These are phyloP conservation scores for Bryoerythrophyllum caledonicum DNA, from an alignment of 225 moss, liverwort and hornwort genomes.

Conservation along the genomic window DNA sequence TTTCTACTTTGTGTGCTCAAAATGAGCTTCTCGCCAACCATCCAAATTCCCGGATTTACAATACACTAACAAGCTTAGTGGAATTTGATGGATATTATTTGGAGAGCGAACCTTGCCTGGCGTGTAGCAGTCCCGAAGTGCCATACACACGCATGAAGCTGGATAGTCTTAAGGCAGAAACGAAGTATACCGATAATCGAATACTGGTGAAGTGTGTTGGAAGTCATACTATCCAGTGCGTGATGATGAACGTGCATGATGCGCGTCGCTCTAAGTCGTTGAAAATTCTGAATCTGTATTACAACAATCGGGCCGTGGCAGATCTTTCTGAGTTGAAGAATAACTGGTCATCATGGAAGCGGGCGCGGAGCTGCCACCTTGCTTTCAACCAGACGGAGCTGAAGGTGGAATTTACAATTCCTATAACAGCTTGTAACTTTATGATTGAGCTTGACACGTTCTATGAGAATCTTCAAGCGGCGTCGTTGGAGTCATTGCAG, in stretches of 20 bases:
- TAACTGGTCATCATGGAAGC: slow-evolving; percentile 96
- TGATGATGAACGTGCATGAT: slow-evolving; percentile 99
- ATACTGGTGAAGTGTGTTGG: slow-evolving; percentile 99
- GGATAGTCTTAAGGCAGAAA: slow-evolving; percentile 95
- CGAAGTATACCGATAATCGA: slow-evolving; percentile 94
- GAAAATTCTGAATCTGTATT: slow-evolving; percentile 91
- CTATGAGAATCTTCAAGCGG: slow-evolving; percentile 98
- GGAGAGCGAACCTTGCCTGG: slow-evolving; percentile 98
- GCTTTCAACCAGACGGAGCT: slow-evolving; percentile 92
- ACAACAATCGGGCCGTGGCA: slow-evolving; percentile 96
- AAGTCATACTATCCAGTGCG: slow-evolving; percentile 98
- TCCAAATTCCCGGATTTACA: slow-evolving; percentile 97
- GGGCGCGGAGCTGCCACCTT: slow-evolving; percentile 91
- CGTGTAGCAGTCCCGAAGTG: slow-evolving; percentile 98
- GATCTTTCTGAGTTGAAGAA: slow-evolving; percentile 99
- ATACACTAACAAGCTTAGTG: slow-evolving; percentile 86
- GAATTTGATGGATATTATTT: slow-evolving; percentile 99
- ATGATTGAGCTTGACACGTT: slow-evolving; percentile 99
- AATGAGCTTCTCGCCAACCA: slow-evolving; percentile 99
- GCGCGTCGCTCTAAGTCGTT: slow-evolving; percentile 98
- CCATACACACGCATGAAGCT: slow-evolving; percentile 95
- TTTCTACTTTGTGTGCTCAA: slow-evolving; percentile 82
- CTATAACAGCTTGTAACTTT: slow-evolving; percentile 98
- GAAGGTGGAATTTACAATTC: slow-evolving; percentile 97
- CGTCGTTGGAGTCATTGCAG: slow-evolving; percentile 93